Percentiles rank a stretch among this genome's conserved stretches.
Evolutionary conservation across 257 asterid genomes (phyloP).

Genomic region (Solanum clarkiae): DNA sequence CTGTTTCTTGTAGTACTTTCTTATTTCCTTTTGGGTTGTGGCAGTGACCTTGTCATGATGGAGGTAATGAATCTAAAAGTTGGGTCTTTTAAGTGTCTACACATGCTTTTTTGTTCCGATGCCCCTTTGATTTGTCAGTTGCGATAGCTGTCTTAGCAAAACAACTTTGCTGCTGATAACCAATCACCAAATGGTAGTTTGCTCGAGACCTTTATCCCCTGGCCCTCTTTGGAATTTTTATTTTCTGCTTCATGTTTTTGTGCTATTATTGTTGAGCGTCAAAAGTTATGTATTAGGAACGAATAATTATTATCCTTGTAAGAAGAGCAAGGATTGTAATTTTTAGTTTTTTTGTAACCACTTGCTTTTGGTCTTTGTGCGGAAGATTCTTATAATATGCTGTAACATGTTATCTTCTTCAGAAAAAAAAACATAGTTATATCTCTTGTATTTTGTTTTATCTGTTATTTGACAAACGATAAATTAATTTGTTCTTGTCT

Average conservation of each 20-base stretch:
- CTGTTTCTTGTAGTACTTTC: neutral
- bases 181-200: neutral
- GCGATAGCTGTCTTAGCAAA: neutral
- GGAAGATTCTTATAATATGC: neutral
- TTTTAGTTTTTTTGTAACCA: neutral
- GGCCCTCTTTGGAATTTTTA: neutral
- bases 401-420: neutral
- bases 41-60: neutral
- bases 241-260: neutral
- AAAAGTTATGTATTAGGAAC: neutral
- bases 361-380: neutral
- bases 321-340: neutral
- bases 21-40: neutral
- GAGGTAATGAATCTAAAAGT: neutral
- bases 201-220: neutral
- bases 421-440: neutral
- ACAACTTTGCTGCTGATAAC: neutral
- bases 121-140: neutral
- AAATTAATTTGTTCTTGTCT: conserved; percentile 18
- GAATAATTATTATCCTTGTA: neutral
- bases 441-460: neutral
- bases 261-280: neutral
- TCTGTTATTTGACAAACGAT: conserved; percentile 7
- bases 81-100: neutral
- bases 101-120: neutral